Base-by-base conservation (phyloP, 2,329 filamentous ascomycete species). In the Colletotrichum sp. region DNA sequence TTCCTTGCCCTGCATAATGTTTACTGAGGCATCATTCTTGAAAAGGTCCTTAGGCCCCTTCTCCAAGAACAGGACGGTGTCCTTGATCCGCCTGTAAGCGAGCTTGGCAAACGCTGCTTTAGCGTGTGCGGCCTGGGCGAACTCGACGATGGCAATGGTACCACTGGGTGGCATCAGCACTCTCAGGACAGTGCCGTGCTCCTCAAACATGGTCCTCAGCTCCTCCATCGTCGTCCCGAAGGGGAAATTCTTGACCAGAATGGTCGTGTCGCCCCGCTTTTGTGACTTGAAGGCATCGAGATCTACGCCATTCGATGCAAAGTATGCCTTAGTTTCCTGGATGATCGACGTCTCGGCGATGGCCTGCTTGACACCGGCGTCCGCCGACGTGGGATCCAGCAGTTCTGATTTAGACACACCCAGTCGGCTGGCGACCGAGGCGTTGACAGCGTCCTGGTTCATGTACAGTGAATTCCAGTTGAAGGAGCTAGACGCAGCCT, bases 381-480 rank as follows among this genome's bases (percentile, higher is more conserved):
- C 96, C 71, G 96, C 93, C 74, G 95, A 98, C 5, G 96, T 98
- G n/a, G 96, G 97, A 85, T 99, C 96, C 61, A 99, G 89, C 73
- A 99, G 86, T 80, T 98, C 96, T 13, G 95, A 93, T 87, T 99
- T 99, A 71, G 94, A 94, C 73, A 99, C 91, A 62, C 96, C 96
- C 73, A 99, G 89, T 69, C 96, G 94, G 81, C 93, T 92, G 63
- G 97, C 95, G 76, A 98, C 92, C 7, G 96, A 97, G 64, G 95
- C 92, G 85, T 98, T 96, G 68, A 99, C 96, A 66, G 97, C 95
- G 87, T 99, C 96, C 86, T 95, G 94, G 85, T 94, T 98, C 94
- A 99, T 97, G 85, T 97, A 99, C n/a, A 99, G 88, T n/a, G 96
- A 96, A 87, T 99, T 99, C 97, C 97, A 99, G 83, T 96, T 98